Evolutionary conservation across 495 filamentous ascomycete genomes (phyloP).

Genomic region (Talaromyces liani): DNA sequence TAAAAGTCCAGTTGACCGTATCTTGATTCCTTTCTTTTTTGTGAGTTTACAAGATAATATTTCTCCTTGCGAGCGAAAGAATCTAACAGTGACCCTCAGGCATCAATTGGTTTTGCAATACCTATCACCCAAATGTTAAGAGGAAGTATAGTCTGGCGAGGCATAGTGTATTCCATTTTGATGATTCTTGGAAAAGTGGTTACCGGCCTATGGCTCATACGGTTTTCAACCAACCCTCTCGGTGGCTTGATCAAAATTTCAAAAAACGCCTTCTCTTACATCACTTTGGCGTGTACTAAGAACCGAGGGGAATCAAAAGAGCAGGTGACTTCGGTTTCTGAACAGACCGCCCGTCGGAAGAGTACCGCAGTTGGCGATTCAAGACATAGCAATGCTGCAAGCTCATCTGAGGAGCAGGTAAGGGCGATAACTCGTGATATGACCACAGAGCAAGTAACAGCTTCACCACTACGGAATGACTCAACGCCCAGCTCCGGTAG

Average conservation of each 20-base stretch:
- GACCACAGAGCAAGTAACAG: background rate
- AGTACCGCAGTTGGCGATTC: background rate
- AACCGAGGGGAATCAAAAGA: background rate
- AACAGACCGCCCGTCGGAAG: background rate
- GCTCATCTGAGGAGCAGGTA: background rate
- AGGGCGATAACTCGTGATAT: background rate
- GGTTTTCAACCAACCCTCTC: constrained; percentile 23
- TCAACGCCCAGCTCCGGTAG: background rate
- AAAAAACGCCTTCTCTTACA: background rate
- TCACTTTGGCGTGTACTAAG: background rate
- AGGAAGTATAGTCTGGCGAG: constrained; percentile 59
- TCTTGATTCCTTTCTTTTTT: constrained; percentile 73
- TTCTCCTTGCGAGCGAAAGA: background rate
- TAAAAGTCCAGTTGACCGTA: constrained; percentile 33
- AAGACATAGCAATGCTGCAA: background rate
- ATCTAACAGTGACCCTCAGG: constrained; percentile 22
- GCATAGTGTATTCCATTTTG: constrained; percentile 60
- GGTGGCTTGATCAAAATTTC: constrained; percentile 7
- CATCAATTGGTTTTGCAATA: constrained; percentile 74
- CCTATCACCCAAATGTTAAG: constrained; percentile 65
- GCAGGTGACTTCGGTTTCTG: background rate
- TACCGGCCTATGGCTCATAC: constrained; percentile 59
- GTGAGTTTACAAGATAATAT: constrained; percentile 25
- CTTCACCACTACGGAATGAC: background rate
- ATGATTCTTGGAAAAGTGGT: constrained; percentile 61